phyloP scores from a whole-genome alignment of 139 green algal genomes.

The Coelastrella sp. region DNA sequence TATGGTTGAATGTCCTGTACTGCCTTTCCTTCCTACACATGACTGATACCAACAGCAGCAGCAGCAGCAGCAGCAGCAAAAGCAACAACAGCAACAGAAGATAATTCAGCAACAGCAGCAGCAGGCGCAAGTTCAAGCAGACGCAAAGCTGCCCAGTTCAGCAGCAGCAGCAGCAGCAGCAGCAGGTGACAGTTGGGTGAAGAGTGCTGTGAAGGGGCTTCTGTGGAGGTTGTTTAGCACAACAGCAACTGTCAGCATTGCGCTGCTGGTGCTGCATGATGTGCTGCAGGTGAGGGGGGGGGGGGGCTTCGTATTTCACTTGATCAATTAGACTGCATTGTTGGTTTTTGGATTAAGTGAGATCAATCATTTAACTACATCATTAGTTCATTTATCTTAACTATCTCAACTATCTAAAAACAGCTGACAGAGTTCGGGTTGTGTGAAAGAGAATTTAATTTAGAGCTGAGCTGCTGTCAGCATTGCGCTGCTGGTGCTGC shows the following conservation, averaged over 20 bases:
- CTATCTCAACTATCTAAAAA: too few relatives aligned
- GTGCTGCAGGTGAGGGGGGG: not conserved
- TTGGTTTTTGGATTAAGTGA: too few relatives aligned
- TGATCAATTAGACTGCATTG: too few relatives aligned
- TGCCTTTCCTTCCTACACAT: not conserved
- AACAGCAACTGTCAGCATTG: constrained; percentile 27
- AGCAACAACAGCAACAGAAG: not conserved
- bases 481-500: constrained; percentile 31
- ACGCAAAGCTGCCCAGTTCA: not conserved
- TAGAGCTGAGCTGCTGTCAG: constrained; percentile 21
- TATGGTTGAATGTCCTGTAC: not conserved
- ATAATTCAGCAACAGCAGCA: not conserved
- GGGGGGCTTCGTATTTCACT: too few relatives aligned
- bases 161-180: constrained; percentile 3
- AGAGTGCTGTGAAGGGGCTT: constrained; percentile 28
- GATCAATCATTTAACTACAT: too few relatives aligned
- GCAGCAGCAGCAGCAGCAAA: too few relatives aligned
- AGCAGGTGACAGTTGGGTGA: constrained; percentile 4
- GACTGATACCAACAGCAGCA: not conserved
- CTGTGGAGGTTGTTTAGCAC: constrained; percentile 45
- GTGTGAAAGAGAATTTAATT: too few relatives aligned
- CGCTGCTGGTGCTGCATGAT: constrained; percentile 35
- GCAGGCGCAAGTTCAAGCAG: not conserved
- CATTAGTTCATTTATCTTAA: too few relatives aligned
- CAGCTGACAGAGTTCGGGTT: too few relatives aligned